A percentile compares a stretch with the other conserved stretches of the same genome.
Evolutionary conservation across 176 grass and related monocot genomes (phyloP).

Genomic region (Pontederia paniculata): DNA sequence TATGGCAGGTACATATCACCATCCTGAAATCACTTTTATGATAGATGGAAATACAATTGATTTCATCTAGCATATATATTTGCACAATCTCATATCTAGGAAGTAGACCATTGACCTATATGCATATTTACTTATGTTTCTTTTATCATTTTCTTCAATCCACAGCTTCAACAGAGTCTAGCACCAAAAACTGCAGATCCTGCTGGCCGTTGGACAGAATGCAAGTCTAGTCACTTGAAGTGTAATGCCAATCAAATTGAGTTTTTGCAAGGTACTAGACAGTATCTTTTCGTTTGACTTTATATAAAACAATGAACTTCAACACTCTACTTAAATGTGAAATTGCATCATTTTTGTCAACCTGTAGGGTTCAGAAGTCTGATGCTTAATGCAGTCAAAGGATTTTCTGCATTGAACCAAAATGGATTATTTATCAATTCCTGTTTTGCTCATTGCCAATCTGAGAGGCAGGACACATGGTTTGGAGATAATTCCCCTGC

Average conservation of each 20-base stretch:
- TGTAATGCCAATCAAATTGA: constrained; percentile 67
- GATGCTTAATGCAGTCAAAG: constrained; percentile 65
- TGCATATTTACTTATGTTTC: too few relatives aligned
- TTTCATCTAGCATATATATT: too few relatives aligned
- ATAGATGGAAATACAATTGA: too few relatives aligned
- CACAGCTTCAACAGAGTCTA: constrained; percentile 77
- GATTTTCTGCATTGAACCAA: constrained; percentile 46
- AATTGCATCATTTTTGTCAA: not conserved
- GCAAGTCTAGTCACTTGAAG: constrained; percentile 54
- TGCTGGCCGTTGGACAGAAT: constrained; percentile 51
- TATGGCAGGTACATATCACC: constrained; percentile 47
- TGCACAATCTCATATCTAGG: not conserved
- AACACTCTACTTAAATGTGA: too few relatives aligned
- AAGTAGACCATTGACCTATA: too few relatives aligned
- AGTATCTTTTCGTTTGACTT: not conserved
- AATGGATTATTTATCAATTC: constrained; percentile 60
- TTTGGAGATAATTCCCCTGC: constrained; percentile 29
- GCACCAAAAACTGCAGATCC: constrained; percentile 59
- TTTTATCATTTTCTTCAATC: too few relatives aligned
- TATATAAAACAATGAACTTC: not conserved
- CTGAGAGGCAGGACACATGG: constrained; percentile 24
- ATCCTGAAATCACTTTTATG: too few relatives aligned
- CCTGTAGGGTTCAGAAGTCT: constrained; percentile 74
- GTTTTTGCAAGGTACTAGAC: constrained; percentile 59
- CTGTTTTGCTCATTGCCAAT: constrained; percentile 63